Evolutionary conservation across 495 filamentous ascomycete species (phyloP).

Genomic region (Trichoderma parareesei): DNA sequence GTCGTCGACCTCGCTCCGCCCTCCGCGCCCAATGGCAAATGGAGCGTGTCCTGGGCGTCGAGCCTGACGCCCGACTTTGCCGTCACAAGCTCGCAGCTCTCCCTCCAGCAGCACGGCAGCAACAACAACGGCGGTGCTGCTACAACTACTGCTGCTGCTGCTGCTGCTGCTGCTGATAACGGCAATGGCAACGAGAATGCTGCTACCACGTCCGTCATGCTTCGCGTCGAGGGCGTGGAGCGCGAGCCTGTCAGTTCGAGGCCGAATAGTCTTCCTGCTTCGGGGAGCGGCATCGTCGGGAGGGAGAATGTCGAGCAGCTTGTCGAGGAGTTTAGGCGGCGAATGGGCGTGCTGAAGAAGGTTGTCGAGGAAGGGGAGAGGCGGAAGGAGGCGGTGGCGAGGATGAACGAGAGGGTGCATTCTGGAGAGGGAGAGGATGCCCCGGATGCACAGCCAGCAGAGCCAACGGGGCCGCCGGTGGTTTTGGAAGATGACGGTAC

Average conservation of each 20-base stretch:
- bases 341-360: conserved; percentile 46
- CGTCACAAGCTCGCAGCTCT: conserved; percentile 32
- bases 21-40: conserved; percentile 35
- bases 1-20: conserved; percentile 44
- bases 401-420: conserved; percentile 5
- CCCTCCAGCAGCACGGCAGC: conserved; percentile 31
- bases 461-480: not conserved
- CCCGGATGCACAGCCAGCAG: not conserved
- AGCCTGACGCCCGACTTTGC: conserved; percentile 42
- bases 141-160: not conserved
- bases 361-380: conserved; percentile 37
- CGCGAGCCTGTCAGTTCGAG: conserved; percentile 20
- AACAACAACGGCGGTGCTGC: conserved; percentile 13
- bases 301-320: conserved; percentile 43
- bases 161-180: not conserved
- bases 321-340: conserved; percentile 59
- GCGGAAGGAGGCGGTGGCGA: not conserved
- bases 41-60: conserved; percentile 38
- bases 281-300: conserved; percentile 20
- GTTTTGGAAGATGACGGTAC: not conserved
- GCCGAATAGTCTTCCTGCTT: conserved; percentile 15
- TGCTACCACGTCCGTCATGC: conserved; percentile 44
- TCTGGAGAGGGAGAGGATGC: not conserved
- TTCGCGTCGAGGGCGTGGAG: conserved; percentile 58
- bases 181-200: conserved; percentile 15